Evolutionary conservation across 148 eudicot genomes (phyloP).

Genomic region (Agrostemma githago): DNA sequence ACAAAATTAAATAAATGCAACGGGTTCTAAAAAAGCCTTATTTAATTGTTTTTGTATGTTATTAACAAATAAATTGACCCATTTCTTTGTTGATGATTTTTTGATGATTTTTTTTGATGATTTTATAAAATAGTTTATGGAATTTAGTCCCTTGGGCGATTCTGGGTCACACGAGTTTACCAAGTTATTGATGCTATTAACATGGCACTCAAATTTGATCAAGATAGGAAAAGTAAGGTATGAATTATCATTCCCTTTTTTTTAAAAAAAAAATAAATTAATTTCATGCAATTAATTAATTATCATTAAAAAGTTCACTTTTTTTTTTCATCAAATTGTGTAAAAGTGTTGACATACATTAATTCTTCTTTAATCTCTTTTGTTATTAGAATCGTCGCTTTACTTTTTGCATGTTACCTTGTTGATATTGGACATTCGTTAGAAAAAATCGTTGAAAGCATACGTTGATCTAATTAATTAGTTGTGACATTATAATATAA

Average conservation of each 20-base stretch:
- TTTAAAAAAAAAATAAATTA: too few species aligned
- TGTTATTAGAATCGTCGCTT: too few species aligned
- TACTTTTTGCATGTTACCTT: too few species aligned
- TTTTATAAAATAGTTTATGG: conserved; percentile 30
- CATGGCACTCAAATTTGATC: conserved; percentile 32
- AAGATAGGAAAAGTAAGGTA: conserved; percentile 38
- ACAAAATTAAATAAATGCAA: neutral
- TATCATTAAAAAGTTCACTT: neutral
- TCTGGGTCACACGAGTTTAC: conserved; percentile 25
- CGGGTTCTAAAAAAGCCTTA: neutral
- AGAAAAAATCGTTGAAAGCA: neutral
- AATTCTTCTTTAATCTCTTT: neutral
- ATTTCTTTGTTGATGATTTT: neutral
- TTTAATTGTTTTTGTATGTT: neutral
- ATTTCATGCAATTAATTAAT: neutral
- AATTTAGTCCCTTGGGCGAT: conserved; percentile 19
- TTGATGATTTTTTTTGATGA: conserved; percentile 7
- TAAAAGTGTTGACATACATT: neutral
- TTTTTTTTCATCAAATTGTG: neutral
- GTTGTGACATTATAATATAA: neutral
- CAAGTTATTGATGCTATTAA: conserved; percentile 28
- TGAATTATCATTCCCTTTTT: neutral
- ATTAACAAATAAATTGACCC: neutral
- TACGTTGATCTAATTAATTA: neutral
- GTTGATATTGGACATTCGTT: too few species aligned